phyloP scores from a whole-genome alignment of 345 rosid genomes.

The Populus pruinosa region DNA sequence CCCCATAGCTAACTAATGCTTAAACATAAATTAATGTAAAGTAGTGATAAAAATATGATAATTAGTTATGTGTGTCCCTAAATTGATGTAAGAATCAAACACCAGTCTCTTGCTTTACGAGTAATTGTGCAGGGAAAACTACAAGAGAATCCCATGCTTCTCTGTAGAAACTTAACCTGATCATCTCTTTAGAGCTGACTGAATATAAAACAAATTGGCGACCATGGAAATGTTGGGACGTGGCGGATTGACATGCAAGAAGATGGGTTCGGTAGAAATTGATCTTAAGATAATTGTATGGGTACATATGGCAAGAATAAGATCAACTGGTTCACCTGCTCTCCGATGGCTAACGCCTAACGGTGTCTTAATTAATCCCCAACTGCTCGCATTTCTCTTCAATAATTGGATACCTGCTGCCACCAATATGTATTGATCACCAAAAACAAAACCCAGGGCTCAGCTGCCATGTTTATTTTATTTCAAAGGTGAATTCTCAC shows the following conservation, averaged over 20 bases:
- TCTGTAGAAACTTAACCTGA: neutral
- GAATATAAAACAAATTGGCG: neutral
- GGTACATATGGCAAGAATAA: neutral
- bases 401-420: conserved; percentile 16
- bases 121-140: too few species aligned
- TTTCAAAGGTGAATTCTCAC: neutral
- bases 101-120: neutral
- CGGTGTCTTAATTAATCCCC: neutral
- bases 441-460: neutral
- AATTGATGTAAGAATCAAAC: neutral
- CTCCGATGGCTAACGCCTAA: neutral
- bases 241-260: neutral
- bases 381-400: neutral
- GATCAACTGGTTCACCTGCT: conserved; percentile 17
- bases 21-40: neutral
- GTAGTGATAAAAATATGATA: neutral
- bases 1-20: conserved; percentile 17
- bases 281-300: neutral
- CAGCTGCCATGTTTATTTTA: neutral
- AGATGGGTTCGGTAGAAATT: neutral
- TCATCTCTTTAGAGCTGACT: neutral
- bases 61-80: neutral
- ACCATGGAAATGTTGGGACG: neutral
- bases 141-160: too few species aligned
- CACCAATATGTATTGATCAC: neutral